phyloP scores from a whole-genome alignment of 495 filamentous ascomycete species.

The Penicillium crystallinum region DNA sequence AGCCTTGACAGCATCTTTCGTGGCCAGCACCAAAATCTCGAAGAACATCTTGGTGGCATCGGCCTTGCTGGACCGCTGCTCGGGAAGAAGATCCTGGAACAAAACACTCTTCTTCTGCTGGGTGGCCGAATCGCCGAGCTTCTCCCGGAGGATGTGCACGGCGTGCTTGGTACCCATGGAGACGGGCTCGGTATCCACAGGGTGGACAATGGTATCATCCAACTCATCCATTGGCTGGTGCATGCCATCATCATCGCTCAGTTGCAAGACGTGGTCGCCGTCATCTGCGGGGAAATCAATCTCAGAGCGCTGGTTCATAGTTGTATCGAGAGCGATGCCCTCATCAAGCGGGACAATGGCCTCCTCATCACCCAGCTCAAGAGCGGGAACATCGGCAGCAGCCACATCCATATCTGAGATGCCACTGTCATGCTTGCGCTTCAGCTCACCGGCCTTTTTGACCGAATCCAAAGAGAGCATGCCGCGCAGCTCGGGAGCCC shows the following conservation, averaged over 20 bases:
- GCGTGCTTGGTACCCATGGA: constrained; percentile 90
- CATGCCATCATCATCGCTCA: constrained; percentile 52
- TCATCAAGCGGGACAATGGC: constrained; percentile 40
- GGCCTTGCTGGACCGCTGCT: constrained; percentile 65
- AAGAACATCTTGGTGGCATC: constrained; percentile 99
- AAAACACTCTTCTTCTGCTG: constrained; percentile 70
- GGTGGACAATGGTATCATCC: constrained; percentile 76
- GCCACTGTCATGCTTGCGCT: constrained; percentile 89
- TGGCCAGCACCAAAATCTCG: constrained; percentile 89
- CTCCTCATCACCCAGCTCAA: constrained; percentile 66
- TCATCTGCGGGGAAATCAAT: constrained; percentile 65
- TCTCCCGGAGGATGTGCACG: constrained; percentile 87
- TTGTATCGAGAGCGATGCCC: constrained; percentile 50
- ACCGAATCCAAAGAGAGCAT: constrained; percentile 79
- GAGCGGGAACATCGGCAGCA: constrained; percentile 57
- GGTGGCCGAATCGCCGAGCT: constrained; percentile 63
- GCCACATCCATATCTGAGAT: constrained; percentile 73
- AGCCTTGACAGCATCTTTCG: constrained; percentile 97
- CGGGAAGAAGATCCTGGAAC: constrained; percentile 89
- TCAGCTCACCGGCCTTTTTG: constrained; percentile 70
- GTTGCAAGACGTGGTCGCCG: constrained; percentile 33
- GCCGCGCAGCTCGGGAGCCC: constrained; percentile 87
- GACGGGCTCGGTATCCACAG: constrained; percentile 74
- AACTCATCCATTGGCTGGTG: constrained; percentile 48
- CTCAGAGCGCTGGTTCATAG: constrained; percentile 40